phyloP scores from a whole-genome alignment of 2,329 filamentous ascomycete species.

The Talaromyces sp. region DNA sequence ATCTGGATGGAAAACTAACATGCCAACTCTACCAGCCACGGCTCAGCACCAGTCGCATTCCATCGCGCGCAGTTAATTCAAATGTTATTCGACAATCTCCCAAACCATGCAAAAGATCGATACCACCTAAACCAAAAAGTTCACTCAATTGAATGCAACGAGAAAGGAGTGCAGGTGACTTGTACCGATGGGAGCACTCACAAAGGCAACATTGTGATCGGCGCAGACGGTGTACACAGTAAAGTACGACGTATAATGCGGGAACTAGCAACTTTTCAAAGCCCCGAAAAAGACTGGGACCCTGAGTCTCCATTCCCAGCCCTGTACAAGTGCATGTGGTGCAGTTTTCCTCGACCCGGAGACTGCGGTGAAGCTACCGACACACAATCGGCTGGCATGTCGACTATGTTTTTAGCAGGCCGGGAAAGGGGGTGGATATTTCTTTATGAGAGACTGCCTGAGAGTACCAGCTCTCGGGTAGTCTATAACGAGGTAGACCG shows the following conservation, averaged over 20 bases:
- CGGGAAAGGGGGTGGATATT: conserved; percentile 35
- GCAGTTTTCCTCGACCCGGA: neutral
- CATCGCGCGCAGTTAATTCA: conserved; percentile 16
- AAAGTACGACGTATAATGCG: conserved; percentile 9
- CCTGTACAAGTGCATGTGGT: neutral
- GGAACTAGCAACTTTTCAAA: neutral
- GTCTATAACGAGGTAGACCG: too few relatives aligned
- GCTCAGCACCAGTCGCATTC: conserved; percentile 7
- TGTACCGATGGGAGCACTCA: conserved; percentile 2
- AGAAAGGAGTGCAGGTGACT: neutral
- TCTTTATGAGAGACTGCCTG: conserved; percentile 37
- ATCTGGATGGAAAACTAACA: too few relatives aligned
- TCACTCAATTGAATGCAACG: neutral
- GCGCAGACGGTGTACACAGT: conserved; percentile 17
- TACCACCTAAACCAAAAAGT: neutral
- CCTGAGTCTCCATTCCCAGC: neutral
- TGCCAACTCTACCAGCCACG: too few relatives aligned
- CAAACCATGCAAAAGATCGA: neutral
- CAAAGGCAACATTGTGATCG: conserved; percentile 10
- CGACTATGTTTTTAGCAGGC: conserved; percentile 35
- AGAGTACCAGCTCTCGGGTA: too few relatives aligned
- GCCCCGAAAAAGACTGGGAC: conserved; percentile 4
- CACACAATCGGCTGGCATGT: conserved; percentile 11
- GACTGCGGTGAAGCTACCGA: neutral
- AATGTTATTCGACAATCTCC: neutral